Conservation (phyloP, 257 asterid species). For the Verbena officinalis region DNA sequence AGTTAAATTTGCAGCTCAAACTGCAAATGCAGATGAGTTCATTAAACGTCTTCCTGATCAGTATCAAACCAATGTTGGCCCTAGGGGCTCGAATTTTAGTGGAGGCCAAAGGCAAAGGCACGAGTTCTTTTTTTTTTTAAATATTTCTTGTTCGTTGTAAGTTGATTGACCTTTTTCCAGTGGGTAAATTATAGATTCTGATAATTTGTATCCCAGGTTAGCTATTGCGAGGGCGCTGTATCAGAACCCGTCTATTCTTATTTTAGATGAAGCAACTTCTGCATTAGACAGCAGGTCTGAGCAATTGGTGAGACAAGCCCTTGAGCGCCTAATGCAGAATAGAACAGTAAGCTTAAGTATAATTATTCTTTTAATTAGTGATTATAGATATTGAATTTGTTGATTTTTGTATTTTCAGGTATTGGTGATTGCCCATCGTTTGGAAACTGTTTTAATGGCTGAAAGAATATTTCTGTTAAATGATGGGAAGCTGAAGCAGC, state of each 20-base stretch:
- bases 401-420: constrained; percentile 50
- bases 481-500: constrained; percentile 68
- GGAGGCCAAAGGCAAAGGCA: constrained; percentile 97
- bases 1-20: constrained; percentile 76
- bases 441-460: constrained; percentile 88
- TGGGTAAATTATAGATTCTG: no score
- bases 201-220: constrained; percentile 50
- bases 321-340: constrained; percentile 74
- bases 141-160: no score
- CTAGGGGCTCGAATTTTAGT: constrained; percentile 88
- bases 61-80: constrained; percentile 75
- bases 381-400: neutral
- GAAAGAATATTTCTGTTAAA: constrained; percentile 58
- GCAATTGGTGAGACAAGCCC: constrained; percentile 80
- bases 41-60: constrained; percentile 62
- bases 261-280: constrained; percentile 96
- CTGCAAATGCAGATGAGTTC: constrained; percentile 91
- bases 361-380: neutral
- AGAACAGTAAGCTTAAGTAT: constrained; percentile 68
- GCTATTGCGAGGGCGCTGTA: constrained; percentile 92
- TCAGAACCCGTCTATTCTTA: constrained; percentile 89
- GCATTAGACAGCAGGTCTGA: constrained; percentile 91
- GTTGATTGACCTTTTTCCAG: no score
- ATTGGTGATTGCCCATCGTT: constrained; percentile 80
- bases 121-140: neutral